These are phyloP conservation scores for Rusavskia elegans DNA, from an alignment of 495 filamentous ascomycete species.

Conservation along the genomic window DNA sequence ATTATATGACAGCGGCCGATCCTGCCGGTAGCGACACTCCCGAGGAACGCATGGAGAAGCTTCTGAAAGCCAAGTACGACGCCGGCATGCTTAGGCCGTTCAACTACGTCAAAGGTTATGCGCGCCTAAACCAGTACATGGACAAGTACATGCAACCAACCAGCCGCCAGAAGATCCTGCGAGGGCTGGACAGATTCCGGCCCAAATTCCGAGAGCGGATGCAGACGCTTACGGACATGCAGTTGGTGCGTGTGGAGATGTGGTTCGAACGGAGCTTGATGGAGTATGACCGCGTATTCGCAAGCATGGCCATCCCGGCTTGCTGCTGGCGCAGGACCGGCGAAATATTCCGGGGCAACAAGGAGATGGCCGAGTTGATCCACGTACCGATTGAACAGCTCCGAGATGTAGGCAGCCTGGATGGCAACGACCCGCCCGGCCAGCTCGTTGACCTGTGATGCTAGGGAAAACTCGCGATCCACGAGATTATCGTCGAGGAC, in stretches of 20 bases:
- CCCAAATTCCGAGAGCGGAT: slow-evolving; percentile 94
- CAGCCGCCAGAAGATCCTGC: slow-evolving; percentile 73
- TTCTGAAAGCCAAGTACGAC: slow-evolving; percentile 88
- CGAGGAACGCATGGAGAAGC: slow-evolving; percentile 87
- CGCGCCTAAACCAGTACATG: slow-evolving; percentile 76
- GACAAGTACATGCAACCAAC: slow-evolving; percentile 63
- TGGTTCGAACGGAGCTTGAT: slow-evolving; percentile 93
- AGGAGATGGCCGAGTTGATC: slow-evolving; percentile 96
- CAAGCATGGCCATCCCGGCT: slow-evolving; percentile 94
- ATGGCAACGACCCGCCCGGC: neutral
- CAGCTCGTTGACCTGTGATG: slow-evolving; percentile 1
- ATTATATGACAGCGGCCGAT: slow-evolving; percentile 93
- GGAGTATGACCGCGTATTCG: slow-evolving; percentile 97
- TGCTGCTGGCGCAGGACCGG: slow-evolving; percentile 96
- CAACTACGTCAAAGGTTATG: slow-evolving; percentile 95
- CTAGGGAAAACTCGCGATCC: slow-evolving; percentile 85
- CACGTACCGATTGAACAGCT: slow-evolving; percentile 81
- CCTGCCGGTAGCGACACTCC: slow-evolving; percentile 81
- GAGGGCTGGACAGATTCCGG: slow-evolving; percentile 80
- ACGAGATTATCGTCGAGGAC: slow-evolving; percentile 89
- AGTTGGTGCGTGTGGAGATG: slow-evolving; percentile 90
- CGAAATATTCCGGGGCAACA: slow-evolving; percentile 95
- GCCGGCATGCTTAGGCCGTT: slow-evolving; percentile 90
- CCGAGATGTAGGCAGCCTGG: slow-evolving; percentile 54
- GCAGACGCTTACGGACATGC: slow-evolving; percentile 76